Percentiles rank a stretch among this genome's conserved stretches.
Evolutionary conservation across 306 rosid species (phyloP).

Genomic region (Calophaca sinica): DNA sequence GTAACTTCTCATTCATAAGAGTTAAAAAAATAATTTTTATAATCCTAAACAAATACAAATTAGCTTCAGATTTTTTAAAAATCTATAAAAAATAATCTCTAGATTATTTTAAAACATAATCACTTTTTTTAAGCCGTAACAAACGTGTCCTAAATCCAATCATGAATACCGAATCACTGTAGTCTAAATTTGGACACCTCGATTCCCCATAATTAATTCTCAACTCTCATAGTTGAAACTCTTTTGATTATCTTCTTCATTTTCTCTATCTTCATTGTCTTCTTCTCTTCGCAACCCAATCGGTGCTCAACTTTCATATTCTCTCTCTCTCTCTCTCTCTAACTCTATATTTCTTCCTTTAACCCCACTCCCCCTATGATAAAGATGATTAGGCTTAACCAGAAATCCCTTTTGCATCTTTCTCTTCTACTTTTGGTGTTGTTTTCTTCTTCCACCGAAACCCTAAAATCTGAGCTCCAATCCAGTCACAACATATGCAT

Average conservation of each 20-base stretch:
- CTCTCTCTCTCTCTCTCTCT: too few relatives aligned
- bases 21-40: too few relatives aligned
- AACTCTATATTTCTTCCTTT: too few relatives aligned
- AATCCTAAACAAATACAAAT: too few relatives aligned
- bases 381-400: slow-evolving; percentile 31
- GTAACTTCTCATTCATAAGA: too few relatives aligned
- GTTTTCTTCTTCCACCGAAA: slow-evolving; percentile 55
- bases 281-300: neutral
- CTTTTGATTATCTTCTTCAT: neutral
- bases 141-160: too few relatives aligned
- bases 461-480: slow-evolving; percentile 79
- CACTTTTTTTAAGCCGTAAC: too few relatives aligned
- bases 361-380: neutral
- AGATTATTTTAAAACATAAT: too few relatives aligned
- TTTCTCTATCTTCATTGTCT: too few relatives aligned
- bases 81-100: too few relatives aligned
- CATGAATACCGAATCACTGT: too few relatives aligned
- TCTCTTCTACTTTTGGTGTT: slow-evolving; percentile 49
- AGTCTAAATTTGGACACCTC: neutral
- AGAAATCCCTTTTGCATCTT: slow-evolving; percentile 29
- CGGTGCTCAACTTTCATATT: neutral
- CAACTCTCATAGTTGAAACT: neutral
- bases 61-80: too few relatives aligned
- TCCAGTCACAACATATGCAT: slow-evolving; percentile 85
- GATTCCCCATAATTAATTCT: slow-evolving; percentile 35